These are phyloP conservation scores for Arabidopsis suecica DNA, from an alignment of 345 rosid species.

Conservation along the genomic window DNA sequence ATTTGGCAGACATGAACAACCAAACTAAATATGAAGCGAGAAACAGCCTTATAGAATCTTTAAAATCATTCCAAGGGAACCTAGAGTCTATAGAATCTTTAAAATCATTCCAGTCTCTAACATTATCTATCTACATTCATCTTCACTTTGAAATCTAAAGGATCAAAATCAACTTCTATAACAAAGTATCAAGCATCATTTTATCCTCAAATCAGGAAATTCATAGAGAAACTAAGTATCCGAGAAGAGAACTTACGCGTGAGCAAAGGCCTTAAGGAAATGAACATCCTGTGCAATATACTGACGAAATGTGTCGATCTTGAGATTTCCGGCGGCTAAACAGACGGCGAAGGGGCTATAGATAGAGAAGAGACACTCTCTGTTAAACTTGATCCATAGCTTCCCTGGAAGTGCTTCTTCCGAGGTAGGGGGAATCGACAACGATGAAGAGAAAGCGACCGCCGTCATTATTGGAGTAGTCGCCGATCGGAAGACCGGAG, in stretches of 20 bases:
- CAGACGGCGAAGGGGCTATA: conserved; percentile 76
- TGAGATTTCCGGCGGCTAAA: conserved; percentile 83
- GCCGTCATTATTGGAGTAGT: conserved; percentile 48
- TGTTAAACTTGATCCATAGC: conserved; percentile 76
- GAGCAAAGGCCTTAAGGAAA: conserved; percentile 87
- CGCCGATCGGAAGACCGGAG: conserved; percentile 46
- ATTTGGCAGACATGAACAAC: neutral
- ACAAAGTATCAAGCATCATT: conserved; percentile 1
- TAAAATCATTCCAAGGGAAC: neutral
- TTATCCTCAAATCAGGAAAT: neutral
- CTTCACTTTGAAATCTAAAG: neutral
- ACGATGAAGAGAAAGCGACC: conserved; percentile 34
- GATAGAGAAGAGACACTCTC: conserved; percentile 68
- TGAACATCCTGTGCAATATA: conserved; percentile 83
- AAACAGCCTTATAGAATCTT: conserved; percentile 4
- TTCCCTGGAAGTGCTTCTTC: conserved; percentile 67
- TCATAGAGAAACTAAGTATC: neutral
- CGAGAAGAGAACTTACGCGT: conserved; percentile 66
- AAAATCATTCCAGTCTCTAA: conserved; percentile 2
- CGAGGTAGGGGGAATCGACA: conserved; percentile 48
- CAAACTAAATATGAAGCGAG: neutral
- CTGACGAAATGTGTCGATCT: conserved; percentile 70
- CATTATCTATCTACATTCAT: conserved; percentile 4
- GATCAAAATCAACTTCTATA: neutral
- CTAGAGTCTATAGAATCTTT: neutral